These are phyloP conservation scores for Monosporascus sp. DNA, from an alignment of 2,329 filamentous ascomycete genomes.

Conservation along the genomic window DNA sequence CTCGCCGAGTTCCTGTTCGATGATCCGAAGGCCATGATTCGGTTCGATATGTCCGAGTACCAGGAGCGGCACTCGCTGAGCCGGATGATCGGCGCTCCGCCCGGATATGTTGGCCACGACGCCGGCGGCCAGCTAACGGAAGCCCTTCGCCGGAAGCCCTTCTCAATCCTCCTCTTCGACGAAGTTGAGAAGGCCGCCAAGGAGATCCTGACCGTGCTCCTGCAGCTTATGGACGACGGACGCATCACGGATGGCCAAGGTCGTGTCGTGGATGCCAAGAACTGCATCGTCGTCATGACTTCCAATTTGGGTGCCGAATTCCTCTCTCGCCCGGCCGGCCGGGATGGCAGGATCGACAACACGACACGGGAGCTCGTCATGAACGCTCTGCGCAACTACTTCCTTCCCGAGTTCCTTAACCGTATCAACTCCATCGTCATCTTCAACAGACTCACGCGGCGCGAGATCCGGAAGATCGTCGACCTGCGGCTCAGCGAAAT, in stretches of 20 bases:
- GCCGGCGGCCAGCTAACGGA: conserved; percentile 94
- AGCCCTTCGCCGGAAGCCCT: conserved; percentile 85
- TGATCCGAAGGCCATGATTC: conserved; percentile 94
- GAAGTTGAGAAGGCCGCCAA: conserved; percentile 99
- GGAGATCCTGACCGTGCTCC: conserved; percentile 89
- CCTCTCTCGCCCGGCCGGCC: conserved; percentile 71
- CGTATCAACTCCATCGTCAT: conserved; percentile 94
- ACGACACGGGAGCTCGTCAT: conserved; percentile 86
- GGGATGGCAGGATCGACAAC: conserved; percentile 80
- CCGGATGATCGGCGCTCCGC: conserved; percentile 95
- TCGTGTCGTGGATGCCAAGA: conserved; percentile 87
- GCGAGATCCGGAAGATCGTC: conserved; percentile 92
- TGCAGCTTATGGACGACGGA: conserved; percentile 99
- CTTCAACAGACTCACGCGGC: conserved; percentile 90
- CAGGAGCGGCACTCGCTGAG: conserved; percentile 94
- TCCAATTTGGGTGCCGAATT: conserved; percentile 95
- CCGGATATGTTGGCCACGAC: conserved; percentile 95
- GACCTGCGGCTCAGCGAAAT: conserved; percentile 85
- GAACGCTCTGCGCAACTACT: conserved; percentile 87
- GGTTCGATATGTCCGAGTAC: conserved; percentile 99
- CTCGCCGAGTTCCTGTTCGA: conserved; percentile 98
- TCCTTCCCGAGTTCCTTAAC: conserved; percentile 97
- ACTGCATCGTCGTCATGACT: conserved; percentile 99
- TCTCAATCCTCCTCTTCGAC: conserved; percentile 96
- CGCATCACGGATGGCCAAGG: conserved; percentile 98